phyloP scores from a whole-genome alignment of 2,329 filamentous ascomycete genomes.

The Meredithiella fracta region DNA sequence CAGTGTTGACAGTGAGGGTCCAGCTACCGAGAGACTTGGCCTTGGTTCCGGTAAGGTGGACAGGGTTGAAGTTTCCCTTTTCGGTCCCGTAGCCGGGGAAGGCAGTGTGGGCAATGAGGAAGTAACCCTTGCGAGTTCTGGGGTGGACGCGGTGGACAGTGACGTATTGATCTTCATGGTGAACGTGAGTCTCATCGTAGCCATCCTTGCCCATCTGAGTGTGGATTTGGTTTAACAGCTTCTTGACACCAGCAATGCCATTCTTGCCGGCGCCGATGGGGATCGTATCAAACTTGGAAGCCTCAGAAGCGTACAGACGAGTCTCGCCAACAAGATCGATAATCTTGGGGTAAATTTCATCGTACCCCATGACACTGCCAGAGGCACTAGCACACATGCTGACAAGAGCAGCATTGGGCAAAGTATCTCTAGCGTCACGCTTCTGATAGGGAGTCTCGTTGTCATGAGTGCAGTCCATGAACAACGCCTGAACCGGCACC shows the following conservation, averaged over 20 bases:
- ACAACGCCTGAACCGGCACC: conserved; percentile 80
- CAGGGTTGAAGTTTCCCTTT: conserved; percentile 63
- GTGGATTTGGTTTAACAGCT: conserved; percentile 86
- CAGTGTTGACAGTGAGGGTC: conserved; percentile 78
- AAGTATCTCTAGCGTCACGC: conserved; percentile 78
- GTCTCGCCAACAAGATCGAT: conserved; percentile 89
- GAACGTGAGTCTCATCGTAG: conserved; percentile 89
- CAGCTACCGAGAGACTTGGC: conserved; percentile 78
- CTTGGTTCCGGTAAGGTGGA: conserved; percentile 67
- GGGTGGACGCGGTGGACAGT: conserved; percentile 93
- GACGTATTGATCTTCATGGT: conserved; percentile 91
- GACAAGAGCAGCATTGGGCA: conserved; percentile 85
- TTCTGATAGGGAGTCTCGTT: conserved; percentile 95
- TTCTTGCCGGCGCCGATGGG: conserved; percentile 54
- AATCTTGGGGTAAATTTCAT: conserved; percentile 84
- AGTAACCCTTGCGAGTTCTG: conserved; percentile 80
- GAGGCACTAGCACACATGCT: conserved; percentile 91
- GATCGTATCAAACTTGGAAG: conserved; percentile 43
- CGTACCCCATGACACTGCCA: conserved; percentile 94
- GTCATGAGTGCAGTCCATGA: conserved; percentile 99
- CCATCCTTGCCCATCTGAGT: conserved; percentile 88
- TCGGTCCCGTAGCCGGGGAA: conserved; percentile 81
- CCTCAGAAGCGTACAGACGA: conserved; percentile 63
- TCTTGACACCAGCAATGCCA: conserved; percentile 82
- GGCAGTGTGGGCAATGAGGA: conserved; percentile 88